Percentiles rank a stretch among this genome's conserved stretches.
These are phyloP conservation scores for Cucurbita maxima DNA, from an alignment of 306 rosid species.

Conservation along the genomic window DNA sequence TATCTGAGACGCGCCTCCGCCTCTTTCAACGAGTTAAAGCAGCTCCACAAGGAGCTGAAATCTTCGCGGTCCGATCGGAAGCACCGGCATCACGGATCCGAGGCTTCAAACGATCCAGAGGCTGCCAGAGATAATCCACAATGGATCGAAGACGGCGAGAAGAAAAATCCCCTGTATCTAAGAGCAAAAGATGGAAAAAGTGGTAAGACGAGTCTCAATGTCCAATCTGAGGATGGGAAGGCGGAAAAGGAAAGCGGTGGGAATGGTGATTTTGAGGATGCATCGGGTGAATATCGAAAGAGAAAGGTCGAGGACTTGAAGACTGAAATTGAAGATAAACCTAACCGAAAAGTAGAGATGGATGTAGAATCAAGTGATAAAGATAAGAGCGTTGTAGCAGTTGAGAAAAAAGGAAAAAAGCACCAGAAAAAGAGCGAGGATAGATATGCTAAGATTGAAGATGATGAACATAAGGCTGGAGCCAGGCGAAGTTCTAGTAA, in stretches of 20 bases:
- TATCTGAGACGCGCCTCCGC: conserved; percentile 31
- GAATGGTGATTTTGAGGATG: background rate
- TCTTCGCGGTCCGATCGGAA: background rate
- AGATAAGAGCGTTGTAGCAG: background rate
- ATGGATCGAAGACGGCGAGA: background rate
- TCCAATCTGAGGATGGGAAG: background rate
- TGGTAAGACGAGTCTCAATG: background rate
- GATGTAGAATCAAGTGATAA: background rate
- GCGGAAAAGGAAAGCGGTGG: background rate
- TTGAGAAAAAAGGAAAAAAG: conserved; percentile 1
- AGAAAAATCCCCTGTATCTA: background rate
- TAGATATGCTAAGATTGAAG: background rate
- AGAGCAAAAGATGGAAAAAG: background rate
- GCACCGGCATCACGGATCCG: background rate
- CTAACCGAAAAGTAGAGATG: background rate
- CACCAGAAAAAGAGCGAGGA: conserved; percentile 5
- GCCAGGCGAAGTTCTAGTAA: background rate
- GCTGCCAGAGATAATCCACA: background rate
- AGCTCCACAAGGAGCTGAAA: conserved; percentile 23
- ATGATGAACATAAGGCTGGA: background rate
- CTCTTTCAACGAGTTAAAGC: conserved; percentile 36
- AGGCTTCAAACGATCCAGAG: conserved; percentile 1
- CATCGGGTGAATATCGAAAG: background rate
- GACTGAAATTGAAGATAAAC: background rate
- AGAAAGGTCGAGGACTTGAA: background rate